These are phyloP conservation scores for Crithidia mellificae DNA, from an alignment of 208 protist genomes.

Conservation along the genomic window DNA sequence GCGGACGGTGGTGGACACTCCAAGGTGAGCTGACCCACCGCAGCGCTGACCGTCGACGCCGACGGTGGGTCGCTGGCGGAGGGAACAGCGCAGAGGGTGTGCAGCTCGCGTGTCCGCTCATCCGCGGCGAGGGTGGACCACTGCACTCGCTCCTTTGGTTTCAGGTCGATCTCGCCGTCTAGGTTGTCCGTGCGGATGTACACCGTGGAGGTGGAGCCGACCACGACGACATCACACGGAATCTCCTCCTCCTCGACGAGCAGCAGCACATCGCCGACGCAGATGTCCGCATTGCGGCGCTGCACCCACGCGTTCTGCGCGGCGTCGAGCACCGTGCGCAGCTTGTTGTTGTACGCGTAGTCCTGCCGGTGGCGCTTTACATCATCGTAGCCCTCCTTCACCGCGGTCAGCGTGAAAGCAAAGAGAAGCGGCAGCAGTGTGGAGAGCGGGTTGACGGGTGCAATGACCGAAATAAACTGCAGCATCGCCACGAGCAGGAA, in stretches of 20 bases:
- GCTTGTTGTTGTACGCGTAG: slow-evolving; percentile 68
- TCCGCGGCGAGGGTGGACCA: slow-evolving; percentile 17
- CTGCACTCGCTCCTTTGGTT: slow-evolving; percentile 73
- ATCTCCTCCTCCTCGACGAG: slow-evolving; percentile 80
- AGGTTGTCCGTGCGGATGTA: slow-evolving; percentile 95
- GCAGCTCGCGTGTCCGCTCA: slow-evolving; percentile 3
- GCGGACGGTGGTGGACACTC: slow-evolving; percentile 73
- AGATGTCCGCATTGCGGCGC: slow-evolving; percentile 56
- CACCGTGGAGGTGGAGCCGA: slow-evolving; percentile 54
- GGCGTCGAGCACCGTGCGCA: slow-evolving; percentile 45
- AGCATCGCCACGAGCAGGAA: slow-evolving; percentile 95
- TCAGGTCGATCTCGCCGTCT: slow-evolving; percentile 94
- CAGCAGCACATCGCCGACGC: slow-evolving; percentile 86
- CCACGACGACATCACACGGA: slow-evolving; percentile 90
- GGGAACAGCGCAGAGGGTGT: slow-evolving; percentile 15
- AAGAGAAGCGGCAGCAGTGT: slow-evolving; percentile 92
- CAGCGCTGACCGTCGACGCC: slow-evolving; percentile 11
- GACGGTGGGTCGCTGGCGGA: slow-evolving; percentile 21
- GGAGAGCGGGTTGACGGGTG: slow-evolving; percentile 92
- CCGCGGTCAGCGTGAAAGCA: slow-evolving; percentile 91
- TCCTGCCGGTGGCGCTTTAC: slow-evolving; percentile 85
- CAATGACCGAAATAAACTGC: slow-evolving; percentile 91
- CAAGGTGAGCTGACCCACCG: slow-evolving; percentile 30
- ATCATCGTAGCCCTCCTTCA: slow-evolving; percentile 96
- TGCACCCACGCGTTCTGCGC: slow-evolving; percentile 30